Evolutionary conservation across 2,329 filamentous ascomycete species (phyloP).

Genomic region (Corynespora cassiicola): DNA sequence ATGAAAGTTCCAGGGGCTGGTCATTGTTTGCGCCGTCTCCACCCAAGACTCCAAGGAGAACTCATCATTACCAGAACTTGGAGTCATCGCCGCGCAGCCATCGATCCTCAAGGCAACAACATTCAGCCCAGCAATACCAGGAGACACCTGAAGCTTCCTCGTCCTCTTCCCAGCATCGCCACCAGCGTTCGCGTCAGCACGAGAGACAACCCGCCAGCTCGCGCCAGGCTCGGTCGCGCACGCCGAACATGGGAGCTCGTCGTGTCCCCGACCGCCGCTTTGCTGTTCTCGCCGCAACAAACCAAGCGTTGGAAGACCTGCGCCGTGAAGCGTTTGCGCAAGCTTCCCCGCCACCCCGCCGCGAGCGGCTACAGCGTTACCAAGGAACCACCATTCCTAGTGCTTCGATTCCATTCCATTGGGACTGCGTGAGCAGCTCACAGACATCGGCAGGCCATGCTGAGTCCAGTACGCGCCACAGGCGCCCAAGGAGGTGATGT

Average conservation of each 20-base stretch:
- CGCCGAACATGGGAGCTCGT: constrained; percentile 40
- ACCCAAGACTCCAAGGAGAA: constrained; percentile 32
- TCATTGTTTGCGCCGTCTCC: constrained; percentile 38
- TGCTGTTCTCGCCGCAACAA: constrained; percentile 45
- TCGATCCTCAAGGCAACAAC: constrained; percentile 33
- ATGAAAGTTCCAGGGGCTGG: constrained; percentile 34
- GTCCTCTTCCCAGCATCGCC: constrained; percentile 29
- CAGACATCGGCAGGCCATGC: constrained; percentile 35
- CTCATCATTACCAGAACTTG: constrained; percentile 31
- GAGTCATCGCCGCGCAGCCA: constrained; percentile 37
- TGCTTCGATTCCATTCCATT: constrained; percentile 41
- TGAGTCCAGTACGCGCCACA: constrained; percentile 30
- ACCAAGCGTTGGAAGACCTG: constrained; percentile 42
- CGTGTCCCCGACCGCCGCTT: constrained; percentile 46
- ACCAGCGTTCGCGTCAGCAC: constrained; percentile 36
- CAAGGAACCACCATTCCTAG: constrained; percentile 39
- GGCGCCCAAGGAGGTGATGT: constrained; percentile 32
- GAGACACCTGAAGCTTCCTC: constrained; percentile 18
- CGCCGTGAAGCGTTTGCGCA: constrained; percentile 44
- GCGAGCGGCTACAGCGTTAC: constrained; percentile 38
- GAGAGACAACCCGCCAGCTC: constrained; percentile 25
- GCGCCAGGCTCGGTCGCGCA: constrained; percentile 35
- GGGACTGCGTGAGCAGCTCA: constrained; percentile 45
- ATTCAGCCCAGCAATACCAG: constrained; percentile 15
- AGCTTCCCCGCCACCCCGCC: constrained; percentile 38